phyloP scores from a whole-genome alignment of 2,329 filamentous ascomycete species.

The Phaeomoniella chlamydospora region DNA sequence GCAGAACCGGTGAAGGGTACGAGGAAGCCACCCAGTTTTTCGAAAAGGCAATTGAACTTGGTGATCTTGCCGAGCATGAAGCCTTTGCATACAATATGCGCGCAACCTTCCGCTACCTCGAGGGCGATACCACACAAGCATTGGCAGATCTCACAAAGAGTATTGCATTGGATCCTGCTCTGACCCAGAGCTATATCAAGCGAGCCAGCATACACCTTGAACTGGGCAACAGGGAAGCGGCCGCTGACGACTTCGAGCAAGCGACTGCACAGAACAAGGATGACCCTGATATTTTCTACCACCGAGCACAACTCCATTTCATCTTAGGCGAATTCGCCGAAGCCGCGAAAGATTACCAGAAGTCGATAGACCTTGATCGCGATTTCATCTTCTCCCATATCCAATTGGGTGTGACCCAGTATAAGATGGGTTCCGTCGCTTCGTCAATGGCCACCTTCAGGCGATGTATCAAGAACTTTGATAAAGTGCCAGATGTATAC shows the following conservation, averaged over 20 bases:
- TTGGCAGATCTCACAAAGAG: constrained; percentile 81
- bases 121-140: constrained; percentile 73
- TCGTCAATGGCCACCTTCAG: constrained; percentile 98
- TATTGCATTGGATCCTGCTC: constrained; percentile 70
- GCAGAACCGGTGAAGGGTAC: constrained; percentile 83
- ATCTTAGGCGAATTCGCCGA: constrained; percentile 88
- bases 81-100: constrained; percentile 92
- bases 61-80: constrained; percentile 67
- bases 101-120: constrained; percentile 86
- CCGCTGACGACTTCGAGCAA: constrained; percentile 73
- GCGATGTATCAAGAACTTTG: constrained; percentile 95
- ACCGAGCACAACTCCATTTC: constrained; percentile 95
- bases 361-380: constrained; percentile 91
- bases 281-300: constrained; percentile 97
- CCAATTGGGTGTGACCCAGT: constrained; percentile 96
- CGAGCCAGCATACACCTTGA: constrained; percentile 96
- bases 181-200: constrained; percentile 98
- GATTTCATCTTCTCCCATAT: constrained; percentile 99
- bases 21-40: constrained; percentile 77
- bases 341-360: constrained; percentile 96
- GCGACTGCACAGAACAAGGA: constrained; percentile 72
- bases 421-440: constrained; percentile 97
- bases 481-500: constrained; percentile 91
- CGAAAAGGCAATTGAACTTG: constrained; percentile 72
- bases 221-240: constrained; percentile 73